Evolutionary conservation across 192 early-diverging fungal species (phyloP).

Genomic region (Linnemannia elongata): DNA sequence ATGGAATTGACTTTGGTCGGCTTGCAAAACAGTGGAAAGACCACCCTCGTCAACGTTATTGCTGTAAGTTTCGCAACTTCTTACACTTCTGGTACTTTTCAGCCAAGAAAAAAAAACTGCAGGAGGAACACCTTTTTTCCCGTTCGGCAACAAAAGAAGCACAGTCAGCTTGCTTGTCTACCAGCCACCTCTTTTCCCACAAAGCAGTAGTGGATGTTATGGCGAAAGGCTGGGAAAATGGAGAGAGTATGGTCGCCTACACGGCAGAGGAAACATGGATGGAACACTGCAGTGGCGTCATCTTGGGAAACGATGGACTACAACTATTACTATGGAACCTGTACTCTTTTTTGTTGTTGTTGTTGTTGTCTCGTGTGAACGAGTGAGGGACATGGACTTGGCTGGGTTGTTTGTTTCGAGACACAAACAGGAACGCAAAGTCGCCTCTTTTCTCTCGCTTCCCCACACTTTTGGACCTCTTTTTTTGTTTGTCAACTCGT

Average conservation of each 20-base stretch:
- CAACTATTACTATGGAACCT: neutral
- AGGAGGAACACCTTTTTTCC: neutral
- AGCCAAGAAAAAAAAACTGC: neutral
- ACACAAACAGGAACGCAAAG: neutral
- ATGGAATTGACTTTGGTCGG: slow-evolving; percentile 93
- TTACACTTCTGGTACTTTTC: neutral
- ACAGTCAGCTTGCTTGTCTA: neutral
- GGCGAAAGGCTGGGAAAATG: neutral
- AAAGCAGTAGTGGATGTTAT: neutral
- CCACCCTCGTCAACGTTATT: slow-evolving; percentile 89
- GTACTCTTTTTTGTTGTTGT: neutral
- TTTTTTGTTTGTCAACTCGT: neutral
- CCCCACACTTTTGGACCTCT: neutral
- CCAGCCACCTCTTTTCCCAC: neutral
- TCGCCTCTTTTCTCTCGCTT: neutral
- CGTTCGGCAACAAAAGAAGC: neutral
- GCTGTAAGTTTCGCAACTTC: slow-evolving; percentile 67
- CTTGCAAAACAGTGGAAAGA: slow-evolving; percentile 90
- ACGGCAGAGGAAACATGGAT: neutral
- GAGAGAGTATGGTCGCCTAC: neutral
- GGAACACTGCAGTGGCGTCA: neutral
- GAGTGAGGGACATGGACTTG: neutral
- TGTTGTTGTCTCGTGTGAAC: neutral
- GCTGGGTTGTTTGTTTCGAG: neutral
- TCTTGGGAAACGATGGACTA: neutral